phyloP scores from a whole-genome alignment of 1,139 yeast genomes.

The Tardiomyces digboiensis region DNA sequence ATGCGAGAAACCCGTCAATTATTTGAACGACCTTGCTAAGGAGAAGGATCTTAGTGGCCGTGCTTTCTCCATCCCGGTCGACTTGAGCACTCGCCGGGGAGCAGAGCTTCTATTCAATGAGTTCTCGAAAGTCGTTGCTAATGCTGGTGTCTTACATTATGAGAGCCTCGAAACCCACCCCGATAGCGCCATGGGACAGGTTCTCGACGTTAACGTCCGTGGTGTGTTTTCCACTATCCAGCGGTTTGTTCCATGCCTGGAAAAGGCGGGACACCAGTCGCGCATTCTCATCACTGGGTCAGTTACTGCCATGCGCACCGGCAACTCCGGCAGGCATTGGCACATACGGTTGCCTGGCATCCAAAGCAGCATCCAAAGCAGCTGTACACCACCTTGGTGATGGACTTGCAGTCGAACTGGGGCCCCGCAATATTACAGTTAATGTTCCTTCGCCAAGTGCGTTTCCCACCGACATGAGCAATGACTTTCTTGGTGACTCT shows the following conservation, averaged over 20 bases:
- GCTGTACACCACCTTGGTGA: conserved; percentile 67
- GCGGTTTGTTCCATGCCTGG: conserved; percentile 48
- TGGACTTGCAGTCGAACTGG: conserved; percentile 74
- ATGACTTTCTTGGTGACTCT: conserved; percentile 44
- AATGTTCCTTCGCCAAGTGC: conserved; percentile 76
- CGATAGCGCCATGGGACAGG: conserved; percentile 52
- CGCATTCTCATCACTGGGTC: conserved; percentile 64
- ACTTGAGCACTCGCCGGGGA: conserved; percentile 45
- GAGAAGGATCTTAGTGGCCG: conserved; percentile 34
- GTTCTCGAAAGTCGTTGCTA: conserved; percentile 44
- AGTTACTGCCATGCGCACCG: conserved; percentile 32
- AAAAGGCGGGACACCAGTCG: conserved; percentile 56
- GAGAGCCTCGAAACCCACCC: conserved; percentile 55
- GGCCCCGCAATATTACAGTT: conserved; percentile 73
- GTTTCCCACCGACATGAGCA: conserved; percentile 70
- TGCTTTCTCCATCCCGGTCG: conserved; percentile 51
- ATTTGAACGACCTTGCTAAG: conserved; percentile 38
- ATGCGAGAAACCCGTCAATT: conserved; percentile 47
- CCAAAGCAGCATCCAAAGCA: too few species aligned
- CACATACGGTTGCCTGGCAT: conserved; percentile 62
- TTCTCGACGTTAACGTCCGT: conserved; percentile 52
- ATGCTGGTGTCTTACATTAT: conserved; percentile 86
- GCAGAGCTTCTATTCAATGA: conserved; percentile 37
- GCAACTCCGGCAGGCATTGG: conserved; percentile 50
- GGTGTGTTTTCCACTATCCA: conserved; percentile 69